A percentile compares a stretch with the other conserved stretches of the same genome.
phyloP scores from a whole-genome alignment of 2,329 filamentous ascomycete species.

The Neopestalotiopsis sp. region DNA sequence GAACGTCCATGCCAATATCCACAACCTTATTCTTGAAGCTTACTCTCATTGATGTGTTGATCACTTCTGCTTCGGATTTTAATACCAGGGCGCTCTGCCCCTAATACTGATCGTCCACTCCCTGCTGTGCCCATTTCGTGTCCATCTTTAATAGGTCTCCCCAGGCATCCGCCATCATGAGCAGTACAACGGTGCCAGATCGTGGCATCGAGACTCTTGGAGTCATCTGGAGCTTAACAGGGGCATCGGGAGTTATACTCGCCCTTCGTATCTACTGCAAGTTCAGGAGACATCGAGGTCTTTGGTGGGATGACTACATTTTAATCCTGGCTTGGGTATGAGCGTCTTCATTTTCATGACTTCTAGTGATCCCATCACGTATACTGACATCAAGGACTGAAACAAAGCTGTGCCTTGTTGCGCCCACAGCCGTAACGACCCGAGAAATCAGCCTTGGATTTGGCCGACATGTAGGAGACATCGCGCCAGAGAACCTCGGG shows the following conservation, averaged over 20 bases:
- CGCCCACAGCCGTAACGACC: neutral
- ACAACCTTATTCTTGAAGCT: neutral
- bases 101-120: neutral
- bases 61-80: constrained; percentile 1
- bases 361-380: too few relatives aligned
- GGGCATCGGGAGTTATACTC: neutral
- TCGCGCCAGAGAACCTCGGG: constrained; percentile 23
- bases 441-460: constrained; percentile 13
- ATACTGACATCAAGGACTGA: neutral
- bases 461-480: constrained; percentile 20
- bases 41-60: neutral
- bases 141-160: neutral
- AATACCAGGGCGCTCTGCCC: neutral
- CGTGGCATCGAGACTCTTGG: neutral
- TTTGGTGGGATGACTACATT: constrained; percentile 37
- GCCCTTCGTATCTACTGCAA: constrained; percentile 9
- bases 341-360: neutral
- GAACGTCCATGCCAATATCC: neutral
- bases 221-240: constrained; percentile 7
- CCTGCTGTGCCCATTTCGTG: too few relatives aligned
- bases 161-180: neutral
- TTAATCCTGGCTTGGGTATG: constrained; percentile 32
- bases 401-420: neutral
- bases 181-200: neutral
- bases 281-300: constrained; percentile 7